These are phyloP conservation scores for Sugiyamaella castrensis DNA, from an alignment of 1,139 yeast species.

Conservation along the genomic window DNA sequence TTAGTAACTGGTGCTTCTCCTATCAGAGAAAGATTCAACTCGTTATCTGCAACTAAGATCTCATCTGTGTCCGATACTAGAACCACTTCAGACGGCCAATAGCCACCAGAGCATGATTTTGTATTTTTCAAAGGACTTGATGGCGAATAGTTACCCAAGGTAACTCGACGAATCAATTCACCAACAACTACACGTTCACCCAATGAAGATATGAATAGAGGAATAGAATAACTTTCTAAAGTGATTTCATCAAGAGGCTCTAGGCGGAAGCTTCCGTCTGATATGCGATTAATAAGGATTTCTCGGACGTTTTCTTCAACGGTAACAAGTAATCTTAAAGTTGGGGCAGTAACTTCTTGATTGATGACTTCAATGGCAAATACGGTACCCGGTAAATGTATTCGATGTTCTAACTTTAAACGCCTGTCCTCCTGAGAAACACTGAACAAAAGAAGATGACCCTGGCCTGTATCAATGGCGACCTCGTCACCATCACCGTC, in stretches of 20 bases:
- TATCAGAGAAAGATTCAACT: neutral
- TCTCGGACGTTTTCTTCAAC: conserved; percentile 5
- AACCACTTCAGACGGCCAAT: conserved; percentile 7
- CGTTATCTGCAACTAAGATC: conserved; percentile 6
- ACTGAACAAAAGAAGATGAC: conserved; percentile 8
- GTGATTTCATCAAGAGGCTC: conserved; percentile 3
- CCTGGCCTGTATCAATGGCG: conserved; percentile 2
- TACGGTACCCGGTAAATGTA: conserved; percentile 5
- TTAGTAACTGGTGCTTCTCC: neutral
- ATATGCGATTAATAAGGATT: conserved; percentile 8
- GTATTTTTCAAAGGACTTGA: neutral
- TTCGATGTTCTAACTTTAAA: conserved; percentile 3
- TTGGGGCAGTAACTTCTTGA: conserved; percentile 6
- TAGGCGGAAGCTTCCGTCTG: conserved; percentile 10
- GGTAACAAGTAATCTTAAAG: conserved; percentile 7
- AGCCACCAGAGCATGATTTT: conserved; percentile 2
- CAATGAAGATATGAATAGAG: conserved; percentile 9
- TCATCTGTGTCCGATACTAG: neutral
- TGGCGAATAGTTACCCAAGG: conserved; percentile 8
- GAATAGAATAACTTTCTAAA: conserved; percentile 5
- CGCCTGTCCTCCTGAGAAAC: neutral
- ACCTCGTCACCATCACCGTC: conserved; percentile 5
- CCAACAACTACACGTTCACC: conserved; percentile 12
- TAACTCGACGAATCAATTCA: conserved; percentile 4
- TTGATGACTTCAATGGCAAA: conserved; percentile 5